Conservation (phyloP, 2,329 filamentous ascomycete species). For the Aspergillus terreus region DNA sequence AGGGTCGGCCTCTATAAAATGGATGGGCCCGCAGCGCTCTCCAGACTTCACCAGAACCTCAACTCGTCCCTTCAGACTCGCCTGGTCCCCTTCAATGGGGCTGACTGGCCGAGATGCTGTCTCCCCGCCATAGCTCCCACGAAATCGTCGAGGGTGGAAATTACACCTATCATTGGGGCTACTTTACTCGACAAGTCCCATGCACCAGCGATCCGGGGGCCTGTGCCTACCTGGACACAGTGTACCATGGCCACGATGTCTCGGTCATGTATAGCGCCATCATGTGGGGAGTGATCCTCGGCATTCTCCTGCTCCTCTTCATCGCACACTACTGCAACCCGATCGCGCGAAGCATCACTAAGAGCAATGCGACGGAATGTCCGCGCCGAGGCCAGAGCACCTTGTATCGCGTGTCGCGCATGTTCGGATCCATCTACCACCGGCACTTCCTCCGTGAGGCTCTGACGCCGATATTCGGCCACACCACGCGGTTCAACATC, state of each 20-base stretch:
- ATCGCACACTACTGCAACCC: conserved; percentile 20
- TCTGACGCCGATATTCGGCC: conserved; percentile 58
- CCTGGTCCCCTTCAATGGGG: neutral
- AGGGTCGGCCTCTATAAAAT: neutral
- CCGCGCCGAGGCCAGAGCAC: conserved; percentile 18
- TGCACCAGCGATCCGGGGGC: conserved; percentile 57
- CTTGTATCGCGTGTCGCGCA: conserved; percentile 29
- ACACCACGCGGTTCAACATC: conserved; percentile 66
- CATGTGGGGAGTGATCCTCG: conserved; percentile 53
- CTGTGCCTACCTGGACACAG: conserved; percentile 56
- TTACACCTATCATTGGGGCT: conserved; percentile 55
- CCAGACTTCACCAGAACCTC: neutral
- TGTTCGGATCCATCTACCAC: conserved; percentile 43
- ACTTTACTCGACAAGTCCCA: conserved; percentile 51
- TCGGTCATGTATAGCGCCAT: conserved; percentile 56
- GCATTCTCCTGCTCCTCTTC: conserved; percentile 45
- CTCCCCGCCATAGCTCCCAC: conserved; percentile 5
- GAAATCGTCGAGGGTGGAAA: neutral
- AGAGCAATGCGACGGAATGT: conserved; percentile 15
- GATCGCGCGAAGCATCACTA: neutral
- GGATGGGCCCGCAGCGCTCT: neutral
- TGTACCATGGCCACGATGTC: conserved; percentile 53
- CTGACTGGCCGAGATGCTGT: conserved; percentile 6
- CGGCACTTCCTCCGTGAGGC: conserved; percentile 61
- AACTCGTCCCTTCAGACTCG: neutral